A percentile compares a stretch with the other conserved stretches of the same genome.
phyloP scores from a whole-genome alignment of 1,284 basidiomycete genomes.

The Porogramme epimiltina region DNA sequence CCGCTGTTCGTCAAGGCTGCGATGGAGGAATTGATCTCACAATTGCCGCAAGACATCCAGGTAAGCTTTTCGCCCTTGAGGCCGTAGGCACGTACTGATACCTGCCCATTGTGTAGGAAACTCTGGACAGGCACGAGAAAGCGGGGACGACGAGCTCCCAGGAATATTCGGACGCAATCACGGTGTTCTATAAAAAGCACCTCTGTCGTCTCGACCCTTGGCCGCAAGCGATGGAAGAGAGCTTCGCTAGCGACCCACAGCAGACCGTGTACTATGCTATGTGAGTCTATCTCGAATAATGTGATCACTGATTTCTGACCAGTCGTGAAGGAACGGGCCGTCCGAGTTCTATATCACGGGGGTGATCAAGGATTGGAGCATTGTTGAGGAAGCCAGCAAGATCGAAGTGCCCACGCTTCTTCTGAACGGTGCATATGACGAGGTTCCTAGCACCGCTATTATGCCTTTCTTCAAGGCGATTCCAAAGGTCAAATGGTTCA shows the following conservation, averaged over 20 bases:
- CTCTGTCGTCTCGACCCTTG: slow-evolving; percentile 47
- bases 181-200: slow-evolving; percentile 44
- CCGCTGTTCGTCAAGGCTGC: slow-evolving; percentile 34
- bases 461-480: slow-evolving; percentile 47
- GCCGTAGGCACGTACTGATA: not conserved
- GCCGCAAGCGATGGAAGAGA: slow-evolving; percentile 36
- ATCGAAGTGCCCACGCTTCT: slow-evolving; percentile 53
- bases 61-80: not conserved
- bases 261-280: slow-evolving; percentile 54
- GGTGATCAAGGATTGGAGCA: slow-evolving; percentile 49
- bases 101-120: slow-evolving; percentile 26
- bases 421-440: slow-evolving; percentile 52
- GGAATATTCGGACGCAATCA: slow-evolving; percentile 48
- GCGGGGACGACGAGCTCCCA: slow-evolving; percentile 45
- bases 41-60: slow-evolving; percentile 44
- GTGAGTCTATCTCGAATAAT: slow-evolving; percentile 29
- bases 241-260: slow-evolving; percentile 40
- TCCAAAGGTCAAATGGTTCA: slow-evolving; percentile 34
- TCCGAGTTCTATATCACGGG: slow-evolving; percentile 52
- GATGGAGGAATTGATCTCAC: slow-evolving; percentile 25
- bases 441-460: slow-evolving; percentile 47
- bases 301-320: not conserved
- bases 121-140: slow-evolving; percentile 47
- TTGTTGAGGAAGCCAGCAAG: slow-evolving; percentile 43
- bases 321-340: slow-evolving; percentile 46